A percentile compares a stretch with the other conserved stretches of the same genome.
phyloP scores from a whole-genome alignment of 495 filamentous ascomycete genomes.

The Cladorrhinum samala region DNA sequence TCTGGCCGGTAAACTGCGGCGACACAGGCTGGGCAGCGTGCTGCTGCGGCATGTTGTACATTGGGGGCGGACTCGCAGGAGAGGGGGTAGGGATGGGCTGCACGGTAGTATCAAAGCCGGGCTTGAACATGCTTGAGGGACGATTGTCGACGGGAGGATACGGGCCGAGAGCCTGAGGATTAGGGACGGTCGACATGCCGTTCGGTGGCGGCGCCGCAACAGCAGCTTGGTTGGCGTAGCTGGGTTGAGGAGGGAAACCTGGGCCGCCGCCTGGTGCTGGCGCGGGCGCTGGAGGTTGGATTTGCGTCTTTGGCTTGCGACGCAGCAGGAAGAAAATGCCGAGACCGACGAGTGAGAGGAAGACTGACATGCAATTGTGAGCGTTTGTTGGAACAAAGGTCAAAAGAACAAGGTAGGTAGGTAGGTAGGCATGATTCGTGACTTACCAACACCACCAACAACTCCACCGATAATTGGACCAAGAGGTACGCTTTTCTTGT shows the following conservation, averaged over 20 bases:
- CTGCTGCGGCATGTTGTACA: not conserved
- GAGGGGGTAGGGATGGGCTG: not conserved
- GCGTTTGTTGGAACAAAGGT: not conserved
- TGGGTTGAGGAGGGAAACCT: not conserved
- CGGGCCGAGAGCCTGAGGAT: not conserved
- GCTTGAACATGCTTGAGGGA: not conserved
- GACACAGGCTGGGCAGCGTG: not conserved
- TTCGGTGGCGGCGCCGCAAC: not conserved
- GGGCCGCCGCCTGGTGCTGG: not conserved
- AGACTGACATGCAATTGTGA: conserved; percentile 13
- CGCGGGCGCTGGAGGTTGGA: not conserved
- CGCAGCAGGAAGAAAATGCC: conserved; percentile 37
- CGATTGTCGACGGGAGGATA: not conserved
- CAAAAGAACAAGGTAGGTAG: too few relatives aligned
- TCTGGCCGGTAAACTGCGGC: not conserved
- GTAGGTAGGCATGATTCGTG: not conserved
- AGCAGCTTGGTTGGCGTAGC: too few relatives aligned
- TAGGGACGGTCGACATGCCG: not conserved
- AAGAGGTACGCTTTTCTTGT: conserved; percentile 11
- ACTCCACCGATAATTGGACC: conserved; percentile 45
- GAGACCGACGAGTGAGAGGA: conserved; percentile 33
- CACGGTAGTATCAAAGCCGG: not conserved
- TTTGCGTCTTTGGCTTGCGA: conserved; percentile 26
- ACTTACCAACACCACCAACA: conserved; percentile 37
- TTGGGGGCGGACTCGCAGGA: not conserved